phyloP scores from a whole-genome alignment of 192 early-diverging fungal species.

The Dissophora ornata region DNA sequence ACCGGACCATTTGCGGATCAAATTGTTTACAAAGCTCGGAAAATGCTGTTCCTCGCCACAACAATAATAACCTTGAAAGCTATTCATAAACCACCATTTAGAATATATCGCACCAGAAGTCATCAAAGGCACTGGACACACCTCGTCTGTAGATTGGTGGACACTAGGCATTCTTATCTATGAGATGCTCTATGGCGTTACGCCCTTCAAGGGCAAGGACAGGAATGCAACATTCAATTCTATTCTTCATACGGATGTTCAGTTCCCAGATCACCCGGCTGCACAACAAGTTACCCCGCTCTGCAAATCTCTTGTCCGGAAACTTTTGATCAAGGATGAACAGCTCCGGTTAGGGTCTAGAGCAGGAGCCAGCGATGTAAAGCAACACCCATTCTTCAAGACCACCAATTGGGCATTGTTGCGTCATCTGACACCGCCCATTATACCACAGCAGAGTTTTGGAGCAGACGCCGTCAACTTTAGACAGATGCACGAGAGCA shows the following conservation, averaged over 20 bases:
- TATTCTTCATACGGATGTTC: slow-evolving; percentile 83
- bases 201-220: slow-evolving; percentile 96
- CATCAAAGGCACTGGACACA: slow-evolving; percentile 95
- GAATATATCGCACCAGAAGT: slow-evolving; percentile 99
- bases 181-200: slow-evolving; percentile 97
- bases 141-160: slow-evolving; percentile 98
- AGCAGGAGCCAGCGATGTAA: slow-evolving; percentile 94
- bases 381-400: slow-evolving; percentile 92
- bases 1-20: not conserved
- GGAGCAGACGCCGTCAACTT: slow-evolving; percentile 79
- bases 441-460: slow-evolving; percentile 74
- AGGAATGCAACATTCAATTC: slow-evolving; percentile 91
- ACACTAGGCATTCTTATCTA: slow-evolving; percentile 97
- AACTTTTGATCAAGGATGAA: slow-evolving; percentile 93
- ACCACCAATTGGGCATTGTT: slow-evolving; percentile 93
- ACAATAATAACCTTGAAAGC: no score
- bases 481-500: slow-evolving; percentile 70
- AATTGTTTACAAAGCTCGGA: not conserved
- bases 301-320: slow-evolving; percentile 83
- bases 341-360: slow-evolving; percentile 85
- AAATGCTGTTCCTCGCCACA: not conserved
- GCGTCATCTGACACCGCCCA: slow-evolving; percentile 86
- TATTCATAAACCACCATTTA: no score
- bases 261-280: slow-evolving; percentile 68
- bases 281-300: slow-evolving; percentile 28